A percentile compares a stretch with the other conserved stretches of the same genome.
Evolutionary conservation across 306 rosid genomes (phyloP).

Genomic region (Hippophae tibetana): DNA sequence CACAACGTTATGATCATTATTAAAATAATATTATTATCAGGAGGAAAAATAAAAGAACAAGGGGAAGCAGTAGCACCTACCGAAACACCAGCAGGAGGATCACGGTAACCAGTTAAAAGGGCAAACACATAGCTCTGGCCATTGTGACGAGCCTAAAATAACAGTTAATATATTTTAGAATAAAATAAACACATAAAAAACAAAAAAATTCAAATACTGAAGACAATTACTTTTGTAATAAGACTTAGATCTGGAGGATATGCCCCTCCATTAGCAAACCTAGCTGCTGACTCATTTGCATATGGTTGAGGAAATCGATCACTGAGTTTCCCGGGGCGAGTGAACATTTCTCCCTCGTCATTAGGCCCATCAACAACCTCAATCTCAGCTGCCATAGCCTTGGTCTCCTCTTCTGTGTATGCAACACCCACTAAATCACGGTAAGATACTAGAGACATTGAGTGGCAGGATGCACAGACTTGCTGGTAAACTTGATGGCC

Average conservation of each 20-base stretch:
- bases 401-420: conserved; percentile 92
- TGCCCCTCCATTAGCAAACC: conserved; percentile 98
- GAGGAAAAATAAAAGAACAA: not conserved
- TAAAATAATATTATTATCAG: not conserved
- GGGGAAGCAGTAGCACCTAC: conserved; percentile 32
- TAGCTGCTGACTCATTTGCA: conserved; percentile 93
- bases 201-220: conserved; percentile 11
- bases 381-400: conserved; percentile 99
- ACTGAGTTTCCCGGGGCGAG: conserved; percentile 97
- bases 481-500: conserved; percentile 95
- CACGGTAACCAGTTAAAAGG: conserved; percentile 85
- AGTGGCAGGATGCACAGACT: conserved; percentile 98
- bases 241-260: conserved; percentile 98
- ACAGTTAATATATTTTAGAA: conserved; percentile 10
- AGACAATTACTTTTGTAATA: conserved; percentile 66
- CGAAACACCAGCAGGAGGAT: conserved; percentile 93
- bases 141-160: conserved; percentile 90
- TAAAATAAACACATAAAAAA: not conserved
- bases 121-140: conserved; percentile 90
- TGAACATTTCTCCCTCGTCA: conserved; percentile 97
- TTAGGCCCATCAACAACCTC: conserved; percentile 97
- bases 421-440: conserved; percentile 99
- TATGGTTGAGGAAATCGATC: conserved; percentile 93
- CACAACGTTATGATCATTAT: not conserved
- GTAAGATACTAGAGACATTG: conserved; percentile 88